Conservation (phyloP, 2,329 filamentous ascomycete genomes). For the Phialocephala subalpina region DNA sequence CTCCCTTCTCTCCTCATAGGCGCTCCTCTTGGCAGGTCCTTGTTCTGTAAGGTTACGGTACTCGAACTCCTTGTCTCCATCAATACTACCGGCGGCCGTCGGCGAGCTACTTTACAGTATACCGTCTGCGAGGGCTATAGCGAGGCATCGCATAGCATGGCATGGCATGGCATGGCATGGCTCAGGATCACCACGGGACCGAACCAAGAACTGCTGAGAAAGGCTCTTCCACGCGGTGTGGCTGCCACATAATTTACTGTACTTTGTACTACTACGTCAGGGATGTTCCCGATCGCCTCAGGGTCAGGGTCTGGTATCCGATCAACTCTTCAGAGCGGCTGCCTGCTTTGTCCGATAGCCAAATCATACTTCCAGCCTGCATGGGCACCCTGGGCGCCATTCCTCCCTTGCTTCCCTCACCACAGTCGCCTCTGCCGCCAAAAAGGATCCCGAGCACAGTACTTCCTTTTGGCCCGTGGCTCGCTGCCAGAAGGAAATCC, state of each 20-base stretch:
- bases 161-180: too few species aligned
- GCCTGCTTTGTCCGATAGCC: not conserved
- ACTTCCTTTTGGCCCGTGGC: not conserved
- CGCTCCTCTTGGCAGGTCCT: conserved; percentile 1
- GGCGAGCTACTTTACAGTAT: too few species aligned
- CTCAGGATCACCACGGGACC: not conserved
- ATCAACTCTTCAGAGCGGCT: not conserved
- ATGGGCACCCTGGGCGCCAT: not conserved
- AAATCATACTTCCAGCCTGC: conserved; percentile 8
- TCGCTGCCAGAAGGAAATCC: not conserved
- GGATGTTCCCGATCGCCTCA: conserved; percentile 3
- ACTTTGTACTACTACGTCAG: too few species aligned
- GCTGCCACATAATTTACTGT: too few species aligned
- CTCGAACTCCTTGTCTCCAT: too few species aligned
- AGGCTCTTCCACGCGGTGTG: not conserved
- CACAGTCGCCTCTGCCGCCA: not conserved
- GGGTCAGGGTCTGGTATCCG: not conserved
- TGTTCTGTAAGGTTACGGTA: not conserved
- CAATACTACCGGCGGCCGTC: too few species aligned
- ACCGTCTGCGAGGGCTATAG: not conserved
- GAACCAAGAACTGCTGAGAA: not conserved
- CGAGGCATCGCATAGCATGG: not conserved
- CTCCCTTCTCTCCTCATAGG: not conserved
- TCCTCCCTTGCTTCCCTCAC: not conserved
- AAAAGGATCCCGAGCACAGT: not conserved